Percentiles rank a stretch among this genome's conserved stretches.
phyloP scores from a whole-genome alignment of 2,329 filamentous ascomycete genomes.

The Claviceps africana region DNA sequence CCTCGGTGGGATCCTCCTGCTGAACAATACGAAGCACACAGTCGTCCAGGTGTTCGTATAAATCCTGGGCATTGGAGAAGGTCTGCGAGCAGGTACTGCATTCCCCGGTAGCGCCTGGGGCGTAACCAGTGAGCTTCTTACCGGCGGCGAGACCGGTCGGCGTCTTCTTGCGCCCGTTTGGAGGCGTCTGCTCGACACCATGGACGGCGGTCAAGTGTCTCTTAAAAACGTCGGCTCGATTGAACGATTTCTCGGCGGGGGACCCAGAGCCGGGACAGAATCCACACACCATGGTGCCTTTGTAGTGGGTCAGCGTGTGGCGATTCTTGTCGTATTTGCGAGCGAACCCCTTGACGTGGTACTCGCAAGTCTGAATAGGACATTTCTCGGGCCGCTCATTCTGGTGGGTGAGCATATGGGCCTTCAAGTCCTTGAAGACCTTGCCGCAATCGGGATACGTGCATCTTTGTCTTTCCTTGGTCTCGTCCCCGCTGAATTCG shows the following conservation, averaged over 20 bases:
- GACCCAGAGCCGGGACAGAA: constrained; percentile 87
- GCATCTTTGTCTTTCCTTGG: constrained; percentile 59
- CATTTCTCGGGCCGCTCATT: constrained; percentile 87
- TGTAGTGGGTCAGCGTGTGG: constrained; percentile 89
- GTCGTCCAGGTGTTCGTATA: constrained; percentile 90
- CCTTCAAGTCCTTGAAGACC: constrained; percentile 80
- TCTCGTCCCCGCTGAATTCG: constrained; percentile 49
- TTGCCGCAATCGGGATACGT: constrained; percentile 74
- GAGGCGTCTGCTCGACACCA: constrained; percentile 81
- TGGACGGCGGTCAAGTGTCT: constrained; percentile 82
- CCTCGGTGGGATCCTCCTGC: constrained; percentile 55
- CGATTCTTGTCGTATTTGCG: constrained; percentile 95
- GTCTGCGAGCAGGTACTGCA: constrained; percentile 88
- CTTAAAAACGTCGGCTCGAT: constrained; percentile 92
- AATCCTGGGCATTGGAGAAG: constrained; percentile 89
- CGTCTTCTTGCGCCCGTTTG: constrained; percentile 72
- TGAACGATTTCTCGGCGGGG: constrained; percentile 85
- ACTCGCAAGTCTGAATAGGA: constrained; percentile 82
- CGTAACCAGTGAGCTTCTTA: constrained; percentile 58
- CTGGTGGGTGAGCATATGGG: constrained; percentile 89
- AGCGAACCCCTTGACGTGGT: constrained; percentile 83
- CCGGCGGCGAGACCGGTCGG: constrained; percentile 24
- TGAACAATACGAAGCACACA: constrained; percentile 59
- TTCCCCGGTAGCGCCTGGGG: constrained; percentile 73
- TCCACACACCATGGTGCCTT: constrained; percentile 91